phyloP scores from a whole-genome alignment of 202 grass and related monocot species.

The Panicum hallii region DNA sequence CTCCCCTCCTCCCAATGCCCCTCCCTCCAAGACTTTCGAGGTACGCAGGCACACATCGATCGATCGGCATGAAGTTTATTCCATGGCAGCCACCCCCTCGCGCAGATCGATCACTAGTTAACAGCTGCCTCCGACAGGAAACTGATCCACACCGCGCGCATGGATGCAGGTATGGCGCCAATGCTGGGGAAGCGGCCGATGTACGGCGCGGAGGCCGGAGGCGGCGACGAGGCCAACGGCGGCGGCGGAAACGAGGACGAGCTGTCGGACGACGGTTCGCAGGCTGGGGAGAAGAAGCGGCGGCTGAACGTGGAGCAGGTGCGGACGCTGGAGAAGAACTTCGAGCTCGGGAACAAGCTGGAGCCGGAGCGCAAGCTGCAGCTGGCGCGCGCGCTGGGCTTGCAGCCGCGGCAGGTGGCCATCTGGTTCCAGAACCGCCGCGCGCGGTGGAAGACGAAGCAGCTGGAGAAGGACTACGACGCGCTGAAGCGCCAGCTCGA shows the following conservation, averaged over 20 bases:
- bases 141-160: not conserved
- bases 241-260: slow-evolving; percentile 70
- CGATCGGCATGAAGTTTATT: not conserved
- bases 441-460: slow-evolving; percentile 98
- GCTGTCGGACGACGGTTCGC: slow-evolving; percentile 89
- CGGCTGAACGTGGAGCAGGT: slow-evolving; percentile 98
- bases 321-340: slow-evolving; percentile 96
- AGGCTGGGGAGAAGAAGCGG: slow-evolving; percentile 90
- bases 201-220: slow-evolving; percentile 39
- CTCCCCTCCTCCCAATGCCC: slow-evolving; percentile 58
- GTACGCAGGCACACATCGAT: slow-evolving; percentile 8
- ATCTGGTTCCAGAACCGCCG: slow-evolving; percentile 99
- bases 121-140: not conserved
- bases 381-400: slow-evolving; percentile 76
- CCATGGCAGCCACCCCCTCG: not conserved
- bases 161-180: slow-evolving; percentile 66
- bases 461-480: slow-evolving; percentile 98
- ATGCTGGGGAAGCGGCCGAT: slow-evolving; percentile 90
- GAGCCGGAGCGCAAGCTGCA: slow-evolving; percentile 96
- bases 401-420: slow-evolving; percentile 95
- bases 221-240: slow-evolving; percentile 52
- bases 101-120: slow-evolving; percentile 17
- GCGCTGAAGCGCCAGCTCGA: slow-evolving; percentile 86
- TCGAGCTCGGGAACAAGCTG: slow-evolving; percentile 96
- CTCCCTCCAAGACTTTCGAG: slow-evolving; percentile 82